Evolutionary conservation across 2,329 filamentous ascomycete species (phyloP).

Genomic region (Hirsutella minnesotensis): DNA sequence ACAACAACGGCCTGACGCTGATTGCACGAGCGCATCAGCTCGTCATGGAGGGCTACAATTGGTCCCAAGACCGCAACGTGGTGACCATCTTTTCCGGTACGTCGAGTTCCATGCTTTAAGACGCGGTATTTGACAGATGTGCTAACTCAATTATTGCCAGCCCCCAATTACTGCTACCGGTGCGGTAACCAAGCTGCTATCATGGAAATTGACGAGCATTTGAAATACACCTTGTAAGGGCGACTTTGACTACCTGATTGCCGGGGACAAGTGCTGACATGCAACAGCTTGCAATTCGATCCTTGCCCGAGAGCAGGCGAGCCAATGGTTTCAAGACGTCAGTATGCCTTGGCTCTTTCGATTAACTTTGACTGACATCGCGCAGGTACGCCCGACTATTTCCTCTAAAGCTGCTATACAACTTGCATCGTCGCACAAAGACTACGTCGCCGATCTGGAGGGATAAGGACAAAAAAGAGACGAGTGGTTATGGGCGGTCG

Average conservation of each 20-base stretch:
- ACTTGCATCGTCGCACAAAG: conserved; percentile 2
- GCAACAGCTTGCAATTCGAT: conserved; percentile 86
- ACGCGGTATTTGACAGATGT: not conserved
- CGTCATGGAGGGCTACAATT: conserved; percentile 99
- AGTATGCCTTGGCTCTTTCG: conserved; percentile 15
- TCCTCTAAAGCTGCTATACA: conserved; percentile 54
- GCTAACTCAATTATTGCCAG: conserved; percentile 23
- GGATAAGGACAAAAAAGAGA: conserved; percentile 8
- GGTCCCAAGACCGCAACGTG: conserved; percentile 96
- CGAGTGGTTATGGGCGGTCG: conserved; percentile 9
- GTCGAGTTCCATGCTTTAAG: conserved; percentile 12
- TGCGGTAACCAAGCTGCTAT: conserved; percentile 99
- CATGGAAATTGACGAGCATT: conserved; percentile 98
- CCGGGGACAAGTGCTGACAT: not conserved
- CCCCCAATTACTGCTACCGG: conserved; percentile 94
- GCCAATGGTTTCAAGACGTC: conserved; percentile 93
- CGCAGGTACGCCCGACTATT: conserved; percentile 84
- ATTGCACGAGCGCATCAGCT: conserved; percentile 95
- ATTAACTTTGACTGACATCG: conserved; percentile 9
- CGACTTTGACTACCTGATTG: too few species aligned
- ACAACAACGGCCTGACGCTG: conserved; percentile 93
- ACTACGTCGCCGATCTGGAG: conserved; percentile 1
- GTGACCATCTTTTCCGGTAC: conserved; percentile 96
- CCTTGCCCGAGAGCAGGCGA: conserved; percentile 95
- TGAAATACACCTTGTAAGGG: conserved; percentile 98